Percentiles rank a stretch among this genome's conserved stretches.
Evolutionary conservation across 495 filamentous ascomycete genomes (phyloP).

Genomic region (Daldinia childiae): DNA sequence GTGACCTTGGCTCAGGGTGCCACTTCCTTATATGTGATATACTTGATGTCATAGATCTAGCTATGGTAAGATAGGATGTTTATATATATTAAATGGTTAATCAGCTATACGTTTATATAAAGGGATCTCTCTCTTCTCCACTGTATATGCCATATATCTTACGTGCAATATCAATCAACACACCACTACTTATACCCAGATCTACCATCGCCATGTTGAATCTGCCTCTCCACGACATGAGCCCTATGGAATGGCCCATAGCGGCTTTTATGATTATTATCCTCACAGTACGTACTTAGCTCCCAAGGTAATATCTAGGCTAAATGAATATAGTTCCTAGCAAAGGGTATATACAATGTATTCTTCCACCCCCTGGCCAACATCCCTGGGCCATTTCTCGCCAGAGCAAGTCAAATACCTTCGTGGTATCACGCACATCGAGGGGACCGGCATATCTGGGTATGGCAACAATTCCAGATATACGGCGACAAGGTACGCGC

Average conservation of each 20-base stretch:
- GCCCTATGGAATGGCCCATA: not conserved
- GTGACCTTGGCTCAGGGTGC: too few relatives aligned
- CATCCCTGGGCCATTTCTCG: conserved; percentile 38
- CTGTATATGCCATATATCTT: too few relatives aligned
- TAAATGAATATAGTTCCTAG: not conserved
- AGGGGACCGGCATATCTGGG: conserved; percentile 41
- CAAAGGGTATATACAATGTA: conserved; percentile 24
- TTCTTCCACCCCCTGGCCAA: conserved; percentile 40
- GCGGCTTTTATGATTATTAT: not conserved
- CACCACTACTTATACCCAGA: too few relatives aligned
- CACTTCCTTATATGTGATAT: too few relatives aligned
- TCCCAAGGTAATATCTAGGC: not conserved
- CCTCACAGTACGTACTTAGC: not conserved
- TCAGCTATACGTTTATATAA: too few relatives aligned
- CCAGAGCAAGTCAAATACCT: conserved; percentile 22
- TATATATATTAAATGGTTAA: too few relatives aligned
- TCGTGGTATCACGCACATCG: conserved; percentile 37
- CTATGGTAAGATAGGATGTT: too few relatives aligned
- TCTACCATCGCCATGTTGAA: not conserved
- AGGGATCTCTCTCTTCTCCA: too few relatives aligned
- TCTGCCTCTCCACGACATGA: not conserved
- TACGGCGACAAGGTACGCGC: conserved; percentile 46
- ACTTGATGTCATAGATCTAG: too few relatives aligned
- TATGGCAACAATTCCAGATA: conserved; percentile 36
- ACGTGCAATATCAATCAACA: too few relatives aligned